A percentile compares a stretch with the other conserved stretches of the same genome.
Evolutionary conservation across 176 grass and related monocot genomes (phyloP).

Genomic region (Dactylis glomerata): DNA sequence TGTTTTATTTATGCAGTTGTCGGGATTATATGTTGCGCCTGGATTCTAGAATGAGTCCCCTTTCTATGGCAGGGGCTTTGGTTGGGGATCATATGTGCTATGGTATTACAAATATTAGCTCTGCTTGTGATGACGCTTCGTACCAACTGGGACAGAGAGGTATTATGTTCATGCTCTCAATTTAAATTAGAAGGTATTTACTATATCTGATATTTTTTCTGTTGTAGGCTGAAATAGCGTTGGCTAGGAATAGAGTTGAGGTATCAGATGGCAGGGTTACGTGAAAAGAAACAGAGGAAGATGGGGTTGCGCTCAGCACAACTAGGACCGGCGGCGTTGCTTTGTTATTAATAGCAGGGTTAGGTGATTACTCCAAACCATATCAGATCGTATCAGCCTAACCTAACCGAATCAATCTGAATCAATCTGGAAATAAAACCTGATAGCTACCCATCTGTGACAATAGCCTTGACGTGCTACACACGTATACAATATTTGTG

Average conservation of each 20-base stretch:
- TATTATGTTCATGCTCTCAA: background rate
- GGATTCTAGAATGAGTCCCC: background rate
- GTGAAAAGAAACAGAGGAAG: no score
- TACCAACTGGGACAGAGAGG: slow-evolving; percentile 74
- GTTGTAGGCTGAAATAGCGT: slow-evolving; percentile 39
- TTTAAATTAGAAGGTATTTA: background rate
- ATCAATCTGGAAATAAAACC: no score
- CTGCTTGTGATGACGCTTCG: slow-evolving; percentile 58
- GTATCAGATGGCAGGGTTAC: slow-evolving; percentile 21
- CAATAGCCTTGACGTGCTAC: no score
- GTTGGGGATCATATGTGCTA: slow-evolving; percentile 86
- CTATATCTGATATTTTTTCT: background rate
- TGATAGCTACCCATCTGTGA: no score
- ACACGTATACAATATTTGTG: no score
- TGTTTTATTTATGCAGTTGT: slow-evolving; percentile 27
- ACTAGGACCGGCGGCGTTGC: no score
- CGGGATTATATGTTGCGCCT: background rate
- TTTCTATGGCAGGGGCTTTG: slow-evolving; percentile 62
- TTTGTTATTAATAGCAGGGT: no score
- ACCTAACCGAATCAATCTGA: no score
- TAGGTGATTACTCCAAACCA: no score
- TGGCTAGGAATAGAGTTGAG: slow-evolving; percentile 42
- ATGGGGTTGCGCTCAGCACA: no score
- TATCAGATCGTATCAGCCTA: no score
- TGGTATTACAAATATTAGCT: slow-evolving; percentile 64